phyloP scores from a whole-genome alignment of 169 alveolate species.

The Eimeria maxima region DNA sequence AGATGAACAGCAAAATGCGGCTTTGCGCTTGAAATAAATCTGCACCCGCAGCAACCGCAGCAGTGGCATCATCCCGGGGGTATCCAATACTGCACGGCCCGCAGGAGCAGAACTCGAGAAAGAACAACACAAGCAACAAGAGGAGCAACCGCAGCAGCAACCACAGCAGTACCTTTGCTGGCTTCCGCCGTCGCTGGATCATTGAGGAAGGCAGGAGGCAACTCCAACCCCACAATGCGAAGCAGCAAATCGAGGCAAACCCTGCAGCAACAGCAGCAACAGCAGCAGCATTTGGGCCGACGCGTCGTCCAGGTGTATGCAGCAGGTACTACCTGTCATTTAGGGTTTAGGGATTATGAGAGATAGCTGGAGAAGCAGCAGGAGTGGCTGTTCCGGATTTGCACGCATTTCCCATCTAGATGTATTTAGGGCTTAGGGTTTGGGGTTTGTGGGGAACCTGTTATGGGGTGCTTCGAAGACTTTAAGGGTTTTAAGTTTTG shows the following conservation, averaged over 20 bases:
- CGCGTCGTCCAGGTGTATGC: too few relatives aligned
- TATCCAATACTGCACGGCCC: neutral
- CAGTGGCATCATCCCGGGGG: neutral
- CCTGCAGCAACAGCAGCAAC: slow-evolving; percentile 68
- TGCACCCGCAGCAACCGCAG: neutral
- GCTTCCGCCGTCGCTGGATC: slow-evolving; percentile 50
- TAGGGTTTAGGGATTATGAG: slow-evolving; percentile 38
- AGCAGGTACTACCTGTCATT: neutral
- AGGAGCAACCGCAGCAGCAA: slow-evolving; percentile 19
- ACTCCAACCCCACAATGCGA: slow-evolving; percentile 34
- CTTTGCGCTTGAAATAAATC: slow-evolving; percentile 75
- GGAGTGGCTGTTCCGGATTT: neutral
- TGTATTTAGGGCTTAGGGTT: slow-evolving; percentile 31
- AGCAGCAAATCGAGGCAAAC: slow-evolving; percentile 63
- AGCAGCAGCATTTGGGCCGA: slow-evolving; percentile 42
- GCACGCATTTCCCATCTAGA: neutral
- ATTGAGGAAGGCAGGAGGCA: slow-evolving; percentile 57
- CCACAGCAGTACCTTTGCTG: slow-evolving; percentile 60
- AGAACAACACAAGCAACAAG: slow-evolving; percentile 5
- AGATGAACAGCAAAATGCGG: slow-evolving; percentile 73
- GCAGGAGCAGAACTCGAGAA: neutral
- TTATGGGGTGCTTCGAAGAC: neutral
- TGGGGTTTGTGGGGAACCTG: slow-evolving; percentile 23
- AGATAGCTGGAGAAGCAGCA: neutral
- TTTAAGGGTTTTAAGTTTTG: slow-evolving; percentile 37